phyloP scores from a whole-genome alignment of 169 alveolate species.

The Plasmodium inui region DNA sequence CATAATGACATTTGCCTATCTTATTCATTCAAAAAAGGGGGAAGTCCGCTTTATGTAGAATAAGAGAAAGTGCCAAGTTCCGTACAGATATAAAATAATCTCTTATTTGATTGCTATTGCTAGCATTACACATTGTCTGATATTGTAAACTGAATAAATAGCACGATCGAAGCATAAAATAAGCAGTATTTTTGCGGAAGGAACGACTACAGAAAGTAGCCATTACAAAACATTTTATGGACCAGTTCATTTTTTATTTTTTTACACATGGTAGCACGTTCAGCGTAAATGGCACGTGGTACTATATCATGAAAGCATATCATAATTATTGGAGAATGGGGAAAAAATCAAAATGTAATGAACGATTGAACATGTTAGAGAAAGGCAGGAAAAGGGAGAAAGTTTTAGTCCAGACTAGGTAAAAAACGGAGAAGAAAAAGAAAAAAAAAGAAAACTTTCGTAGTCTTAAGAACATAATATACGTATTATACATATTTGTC shows the following conservation, averaged over 20 bases:
- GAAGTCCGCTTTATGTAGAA: background rate
- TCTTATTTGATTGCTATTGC: background rate
- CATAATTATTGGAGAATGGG: no score
- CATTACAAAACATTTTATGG: no score
- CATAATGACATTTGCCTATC: background rate
- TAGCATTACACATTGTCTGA: background rate
- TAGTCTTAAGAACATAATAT: background rate
- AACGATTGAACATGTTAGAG: no score
- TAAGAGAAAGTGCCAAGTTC: background rate
- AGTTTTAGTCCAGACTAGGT: no score
- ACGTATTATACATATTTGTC: background rate
- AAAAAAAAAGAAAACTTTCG: background rate
- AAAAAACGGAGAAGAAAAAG: no score
- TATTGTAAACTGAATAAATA: background rate
- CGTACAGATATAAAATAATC: background rate
- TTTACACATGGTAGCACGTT: no score
- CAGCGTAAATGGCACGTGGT: no score
- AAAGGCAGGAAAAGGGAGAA: no score
- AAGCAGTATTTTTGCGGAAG: background rate
- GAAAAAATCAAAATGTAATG: no score
- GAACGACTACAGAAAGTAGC: no score
- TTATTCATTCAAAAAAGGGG: background rate
- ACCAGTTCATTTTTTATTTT: no score
- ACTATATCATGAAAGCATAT: no score
- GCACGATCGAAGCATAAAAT: background rate